A percentile compares a stretch with the other conserved stretches of the same genome.
Conservation (phyloP, 768 basidiomycete species). For the Pisolithus albus region DNA sequence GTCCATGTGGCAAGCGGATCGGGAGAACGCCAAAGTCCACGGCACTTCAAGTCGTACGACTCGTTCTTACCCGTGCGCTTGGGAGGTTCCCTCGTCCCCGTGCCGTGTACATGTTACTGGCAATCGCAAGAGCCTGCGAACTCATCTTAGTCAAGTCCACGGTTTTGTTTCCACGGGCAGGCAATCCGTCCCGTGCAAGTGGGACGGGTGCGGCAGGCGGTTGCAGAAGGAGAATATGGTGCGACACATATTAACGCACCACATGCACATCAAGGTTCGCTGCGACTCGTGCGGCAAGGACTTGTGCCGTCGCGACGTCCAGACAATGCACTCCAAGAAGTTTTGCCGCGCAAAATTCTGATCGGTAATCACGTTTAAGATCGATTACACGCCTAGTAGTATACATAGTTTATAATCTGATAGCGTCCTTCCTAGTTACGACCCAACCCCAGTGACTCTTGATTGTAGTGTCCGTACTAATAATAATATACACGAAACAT, state of each 20-base stretch:
- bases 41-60: neutral
- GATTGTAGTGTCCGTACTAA: neutral
- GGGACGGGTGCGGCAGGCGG: slow-evolving; percentile 4
- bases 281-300: slow-evolving; percentile 8
- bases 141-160: slow-evolving; percentile 12
- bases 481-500: neutral
- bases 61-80: slow-evolving; percentile 4
- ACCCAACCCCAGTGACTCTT: neutral
- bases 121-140: slow-evolving; percentile 4
- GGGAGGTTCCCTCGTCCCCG: neutral
- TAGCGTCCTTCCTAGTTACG: too few species aligned
- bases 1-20: neutral
- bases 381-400: neutral
- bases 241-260: slow-evolving; percentile 13
- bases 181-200: slow-evolving; percentile 1
- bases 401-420: too few species aligned
- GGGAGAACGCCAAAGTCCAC: neutral
- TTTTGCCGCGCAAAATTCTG: slow-evolving; percentile 5
- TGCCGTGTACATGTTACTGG: slow-evolving; percentile 8
- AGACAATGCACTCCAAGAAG: slow-evolving; percentile 6
- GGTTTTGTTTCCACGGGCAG: slow-evolving; percentile 3
- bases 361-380: neutral
- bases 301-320: slow-evolving; percentile 19
- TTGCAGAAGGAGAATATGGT: slow-evolving; percentile 15
- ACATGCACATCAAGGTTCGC: slow-evolving; percentile 7